Evolutionary conservation across 306 rosid genomes (phyloP), one percentile per base, ranked within the genome.

Genomic region (Castanospermum australe): DNA sequence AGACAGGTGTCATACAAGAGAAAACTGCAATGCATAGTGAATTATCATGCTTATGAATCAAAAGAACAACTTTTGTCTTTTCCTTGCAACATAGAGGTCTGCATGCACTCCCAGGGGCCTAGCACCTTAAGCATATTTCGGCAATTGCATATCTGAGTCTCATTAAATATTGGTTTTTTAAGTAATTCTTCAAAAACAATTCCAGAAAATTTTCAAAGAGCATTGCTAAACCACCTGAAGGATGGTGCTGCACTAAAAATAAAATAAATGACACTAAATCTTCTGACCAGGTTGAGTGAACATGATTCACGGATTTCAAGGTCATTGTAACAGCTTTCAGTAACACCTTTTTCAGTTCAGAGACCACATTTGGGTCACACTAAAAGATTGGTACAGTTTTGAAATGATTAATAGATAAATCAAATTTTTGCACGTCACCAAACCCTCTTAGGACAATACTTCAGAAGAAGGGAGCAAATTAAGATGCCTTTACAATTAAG

Each of bases 21-120:
- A 71, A 36, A 78, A 79, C 2, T 11, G 41, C 17, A 65, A 80
- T 15, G 73, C 75, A 57, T 32, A 22, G 66, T 35, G 22, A 77
- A 24, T n/a, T n/a, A n/a, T 32, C 75, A 44, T 77, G 61, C 62
- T 20, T 10, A 55, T 61, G 30, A 25, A 76, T 51, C 42, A 45
- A 73, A 71, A 32, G 22, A 65, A 52, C 8, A 64, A 9, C 12
- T 44, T 11, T 18, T 36, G 79, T 11, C 61, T 55, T 71, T 33
- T 32, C 8, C 28, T 60, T 22, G 9, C 50, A 30, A 82, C 66
- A 52, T 30, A 64, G 9, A 35, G 64, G 17, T 50, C 59, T 35
- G 32, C 44, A 56, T 6, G 79, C 76, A 62, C 11, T 33, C 18
- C 39, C 12, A 4, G 5, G 32, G 4, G 32, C 38, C 66, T 21